A percentile compares a stretch with the other conserved stretches of the same genome.
Evolutionary conservation across 257 asterid species (phyloP).

Genomic region (Nicotiana noctiflora): DNA sequence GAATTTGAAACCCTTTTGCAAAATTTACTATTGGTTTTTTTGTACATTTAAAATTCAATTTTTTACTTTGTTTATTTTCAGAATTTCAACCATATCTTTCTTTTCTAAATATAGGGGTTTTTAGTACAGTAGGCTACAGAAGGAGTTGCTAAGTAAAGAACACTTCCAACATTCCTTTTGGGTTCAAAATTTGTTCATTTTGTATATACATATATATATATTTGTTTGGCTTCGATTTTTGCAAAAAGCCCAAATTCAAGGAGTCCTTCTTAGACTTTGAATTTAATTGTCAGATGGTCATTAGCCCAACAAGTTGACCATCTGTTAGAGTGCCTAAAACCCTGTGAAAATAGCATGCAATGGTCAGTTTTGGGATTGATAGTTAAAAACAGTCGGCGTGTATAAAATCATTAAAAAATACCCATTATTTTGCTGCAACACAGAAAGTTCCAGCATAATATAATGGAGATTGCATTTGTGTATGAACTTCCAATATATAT

Average conservation of each 20-base stretch:
- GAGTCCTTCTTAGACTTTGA: slow-evolving; percentile 1
- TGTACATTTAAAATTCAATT: not conserved
- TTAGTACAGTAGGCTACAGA: slow-evolving; percentile 7
- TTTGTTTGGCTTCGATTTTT: not conserved
- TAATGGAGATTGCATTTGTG: no score
- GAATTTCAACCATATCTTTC: slow-evolving; percentile 2
- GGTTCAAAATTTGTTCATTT: slow-evolving; percentile 14
- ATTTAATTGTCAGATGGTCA: not conserved
- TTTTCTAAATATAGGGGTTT: not conserved
- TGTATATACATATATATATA: not conserved
- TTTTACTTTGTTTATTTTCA: not conserved
- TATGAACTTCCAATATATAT: no score
- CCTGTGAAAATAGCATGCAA: no score
- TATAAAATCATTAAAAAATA: no score
- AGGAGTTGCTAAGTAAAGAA: slow-evolving; percentile 9
- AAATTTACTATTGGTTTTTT: slow-evolving; percentile 16
- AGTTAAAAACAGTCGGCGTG: no score
- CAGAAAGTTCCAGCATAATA: no score
- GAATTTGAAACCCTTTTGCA: not conserved
- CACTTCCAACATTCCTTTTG: slow-evolving; percentile 18
- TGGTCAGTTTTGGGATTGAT: no score
- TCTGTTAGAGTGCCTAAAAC: not conserved
- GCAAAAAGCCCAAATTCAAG: slow-evolving; percentile 10
- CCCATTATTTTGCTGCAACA: no score
- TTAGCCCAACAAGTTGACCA: not conserved